phyloP scores from a whole-genome alignment of 148 eudicot species.

The Rhododendron vialii region DNA sequence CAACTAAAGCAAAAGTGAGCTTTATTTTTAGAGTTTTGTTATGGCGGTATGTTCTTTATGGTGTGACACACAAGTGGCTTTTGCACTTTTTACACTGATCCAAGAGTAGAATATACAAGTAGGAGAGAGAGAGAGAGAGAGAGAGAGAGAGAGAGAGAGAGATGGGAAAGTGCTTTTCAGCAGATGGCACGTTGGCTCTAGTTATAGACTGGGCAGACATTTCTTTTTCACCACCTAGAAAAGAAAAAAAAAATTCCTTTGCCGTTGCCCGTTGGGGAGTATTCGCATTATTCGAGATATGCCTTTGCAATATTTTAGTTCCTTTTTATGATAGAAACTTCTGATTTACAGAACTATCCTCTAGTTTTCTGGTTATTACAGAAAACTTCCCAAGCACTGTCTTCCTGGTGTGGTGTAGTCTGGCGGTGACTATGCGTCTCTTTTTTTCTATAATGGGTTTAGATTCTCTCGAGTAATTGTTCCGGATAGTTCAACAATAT shows the following conservation, averaged over 20 bases:
- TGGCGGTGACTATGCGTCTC: too few relatives aligned
- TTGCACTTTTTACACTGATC: neutral
- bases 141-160: neutral
- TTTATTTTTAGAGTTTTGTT: neutral
- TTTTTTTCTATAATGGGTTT: too few relatives aligned
- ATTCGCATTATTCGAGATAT: slow-evolving; percentile 4
- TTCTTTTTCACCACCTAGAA: neutral
- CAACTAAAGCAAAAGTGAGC: too few relatives aligned
- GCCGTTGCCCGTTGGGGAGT: neutral
- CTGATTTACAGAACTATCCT: neutral
- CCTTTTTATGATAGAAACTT: neutral
- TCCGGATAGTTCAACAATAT: too few relatives aligned
- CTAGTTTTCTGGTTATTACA: neutral
- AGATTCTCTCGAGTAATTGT: too few relatives aligned
- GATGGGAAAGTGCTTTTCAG: too few relatives aligned
- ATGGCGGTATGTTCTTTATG: neutral
- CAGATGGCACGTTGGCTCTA: slow-evolving; percentile 11
- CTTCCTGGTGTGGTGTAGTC: neutral
- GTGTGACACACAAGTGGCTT: neutral
- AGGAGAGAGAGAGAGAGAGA: neutral
- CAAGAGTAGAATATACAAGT: neutral
- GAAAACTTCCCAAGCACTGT: neutral
- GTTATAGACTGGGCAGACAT: neutral
- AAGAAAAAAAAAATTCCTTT: neutral
- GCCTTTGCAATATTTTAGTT: neutral